Conservation (phyloP, 192 early-diverging fungal genomes). For the Rhizophagus sp. region DNA sequence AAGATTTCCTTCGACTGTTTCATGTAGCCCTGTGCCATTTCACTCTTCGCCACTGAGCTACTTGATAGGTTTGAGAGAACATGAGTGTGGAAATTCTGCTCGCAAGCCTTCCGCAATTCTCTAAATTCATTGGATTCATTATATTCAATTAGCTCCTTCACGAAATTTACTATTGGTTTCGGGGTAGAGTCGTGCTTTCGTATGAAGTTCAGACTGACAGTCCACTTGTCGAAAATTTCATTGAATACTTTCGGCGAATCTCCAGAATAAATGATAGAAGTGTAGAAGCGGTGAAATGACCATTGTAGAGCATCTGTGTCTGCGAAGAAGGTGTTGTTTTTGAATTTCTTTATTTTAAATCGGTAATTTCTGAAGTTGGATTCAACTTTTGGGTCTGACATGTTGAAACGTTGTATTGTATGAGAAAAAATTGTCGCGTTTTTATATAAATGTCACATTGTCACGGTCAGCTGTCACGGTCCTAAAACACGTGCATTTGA, state of each 20-base stretch:
- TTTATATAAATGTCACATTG: no score
- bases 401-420: background rate
- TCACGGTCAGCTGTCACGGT: no score
- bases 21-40: conserved; percentile 22
- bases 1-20: conserved; percentile 22
- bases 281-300: conserved; percentile 5
- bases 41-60: background rate
- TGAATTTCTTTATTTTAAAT: background rate
- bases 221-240: conserved; percentile 12
- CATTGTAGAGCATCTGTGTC: background rate
- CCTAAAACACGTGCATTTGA: no score
- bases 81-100: conserved; percentile 11
- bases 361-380: background rate
- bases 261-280: background rate
- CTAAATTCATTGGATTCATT: background rate
- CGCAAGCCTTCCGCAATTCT: background rate
- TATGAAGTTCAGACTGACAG: background rate
- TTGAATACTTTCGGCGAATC: background rate
- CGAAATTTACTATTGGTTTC: background rate
- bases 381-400: conserved; percentile 2
- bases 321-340: background rate
- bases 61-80: background rate
- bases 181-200: background rate
- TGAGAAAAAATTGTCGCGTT: no score
- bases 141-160: background rate